Conservation (phyloP, 768 basidiomycete species). For the Phanerochaete sordida region DNA sequence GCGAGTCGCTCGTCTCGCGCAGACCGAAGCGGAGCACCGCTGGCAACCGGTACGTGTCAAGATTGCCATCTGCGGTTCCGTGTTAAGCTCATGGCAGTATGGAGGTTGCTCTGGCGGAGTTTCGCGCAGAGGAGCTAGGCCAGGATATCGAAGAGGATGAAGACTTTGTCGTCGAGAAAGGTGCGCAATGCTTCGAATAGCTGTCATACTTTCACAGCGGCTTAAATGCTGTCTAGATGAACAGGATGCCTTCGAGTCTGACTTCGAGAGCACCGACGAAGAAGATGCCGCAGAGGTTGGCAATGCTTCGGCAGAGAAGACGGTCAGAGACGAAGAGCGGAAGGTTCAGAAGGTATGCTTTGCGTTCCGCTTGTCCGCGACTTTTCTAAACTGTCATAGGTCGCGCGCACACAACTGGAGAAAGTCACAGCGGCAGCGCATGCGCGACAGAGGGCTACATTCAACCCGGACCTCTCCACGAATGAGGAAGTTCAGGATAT, state of each 20-base stretch:
- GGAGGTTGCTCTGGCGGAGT: constrained; percentile 74
- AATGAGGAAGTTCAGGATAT: constrained; percentile 21
- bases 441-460: constrained; percentile 61
- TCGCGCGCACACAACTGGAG: constrained; percentile 52
- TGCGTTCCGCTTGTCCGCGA: background rate
- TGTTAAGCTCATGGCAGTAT: constrained; percentile 42
- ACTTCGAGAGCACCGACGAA: constrained; percentile 85
- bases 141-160: constrained; percentile 69
- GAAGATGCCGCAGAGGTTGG: constrained; percentile 46
- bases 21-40: constrained; percentile 71
- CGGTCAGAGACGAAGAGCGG: constrained; percentile 59
- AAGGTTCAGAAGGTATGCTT: constrained; percentile 43
- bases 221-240: constrained; percentile 52
- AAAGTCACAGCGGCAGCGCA: constrained; percentile 65
- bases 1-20: constrained; percentile 51
- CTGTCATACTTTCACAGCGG: too few species aligned
- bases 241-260: constrained; percentile 77
- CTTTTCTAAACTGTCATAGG: constrained; percentile 31
- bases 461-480: constrained; percentile 49
- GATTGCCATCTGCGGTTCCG: background rate
- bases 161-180: constrained; percentile 67
- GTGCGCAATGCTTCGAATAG: constrained; percentile 29
- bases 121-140: constrained; percentile 44
- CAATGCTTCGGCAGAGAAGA: constrained; percentile 52
- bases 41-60: constrained; percentile 59